Percentiles rank a stretch among this genome's conserved stretches.
Evolutionary conservation across 2,329 filamentous ascomycete genomes (phyloP).

Genomic region (Penicillium sp.): DNA sequence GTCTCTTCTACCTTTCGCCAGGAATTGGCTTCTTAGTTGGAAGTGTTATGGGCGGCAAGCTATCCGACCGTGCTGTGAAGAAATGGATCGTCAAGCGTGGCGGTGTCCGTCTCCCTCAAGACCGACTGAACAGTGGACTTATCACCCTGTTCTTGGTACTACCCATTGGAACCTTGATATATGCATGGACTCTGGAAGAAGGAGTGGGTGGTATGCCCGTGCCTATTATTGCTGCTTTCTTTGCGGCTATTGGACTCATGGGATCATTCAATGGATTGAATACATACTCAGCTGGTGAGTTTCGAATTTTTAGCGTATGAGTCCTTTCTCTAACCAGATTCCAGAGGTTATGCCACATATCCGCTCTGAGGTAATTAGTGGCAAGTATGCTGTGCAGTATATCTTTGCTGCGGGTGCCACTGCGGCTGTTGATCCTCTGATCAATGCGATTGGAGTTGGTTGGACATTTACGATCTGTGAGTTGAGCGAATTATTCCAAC

Average conservation of each 20-base stretch:
- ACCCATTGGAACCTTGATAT: constrained; percentile 64
- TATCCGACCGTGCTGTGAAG: constrained; percentile 66
- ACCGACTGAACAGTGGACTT: constrained; percentile 62
- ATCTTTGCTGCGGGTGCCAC: constrained; percentile 69
- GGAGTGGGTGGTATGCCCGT: constrained; percentile 53
- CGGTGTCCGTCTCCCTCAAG: constrained; percentile 66
- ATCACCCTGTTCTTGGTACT: constrained; percentile 58
- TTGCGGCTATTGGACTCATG: constrained; percentile 70
- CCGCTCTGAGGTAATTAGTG: constrained; percentile 73
- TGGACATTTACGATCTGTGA: constrained; percentile 75
- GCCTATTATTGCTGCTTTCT: constrained; percentile 70
- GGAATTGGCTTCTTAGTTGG: constrained; percentile 69
- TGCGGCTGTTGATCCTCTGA: constrained; percentile 69
- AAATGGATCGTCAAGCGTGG: constrained; percentile 59
- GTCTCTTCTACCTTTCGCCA: constrained; percentile 73
- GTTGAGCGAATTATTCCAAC: constrained; percentile 3
- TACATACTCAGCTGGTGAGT: constrained; percentile 57
- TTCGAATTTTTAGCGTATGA: neutral
- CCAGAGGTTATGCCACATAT: constrained; percentile 44
- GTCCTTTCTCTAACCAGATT: neutral
- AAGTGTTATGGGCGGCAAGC: constrained; percentile 68
- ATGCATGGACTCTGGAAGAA: constrained; percentile 64
- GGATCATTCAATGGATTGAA: constrained; percentile 75
- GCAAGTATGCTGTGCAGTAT: constrained; percentile 78
- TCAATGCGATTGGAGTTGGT: constrained; percentile 72